A percentile compares a stretch with the other conserved stretches of the same genome.
Evolutionary conservation across 1,139 yeast genomes (phyloP).

Genomic region (Suhomyces bokatorum): DNA sequence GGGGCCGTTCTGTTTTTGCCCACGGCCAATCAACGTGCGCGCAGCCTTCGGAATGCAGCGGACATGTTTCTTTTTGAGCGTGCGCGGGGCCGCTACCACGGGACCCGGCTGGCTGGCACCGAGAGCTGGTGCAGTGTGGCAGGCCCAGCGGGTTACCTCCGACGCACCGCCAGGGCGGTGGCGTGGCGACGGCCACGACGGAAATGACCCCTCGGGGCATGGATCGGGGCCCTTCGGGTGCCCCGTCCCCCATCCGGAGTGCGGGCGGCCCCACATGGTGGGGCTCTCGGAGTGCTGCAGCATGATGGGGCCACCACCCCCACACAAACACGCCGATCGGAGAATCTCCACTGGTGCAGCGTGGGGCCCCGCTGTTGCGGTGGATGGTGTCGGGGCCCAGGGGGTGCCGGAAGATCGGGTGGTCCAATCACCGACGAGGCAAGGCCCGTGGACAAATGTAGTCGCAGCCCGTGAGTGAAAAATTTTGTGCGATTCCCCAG

Average conservation of each 20-base stretch:
- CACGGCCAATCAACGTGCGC: slow-evolving; percentile 12
- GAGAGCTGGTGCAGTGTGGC: background rate
- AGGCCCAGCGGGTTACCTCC: slow-evolving; percentile 1
- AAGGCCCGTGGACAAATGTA: background rate
- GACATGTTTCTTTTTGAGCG: slow-evolving; percentile 12
- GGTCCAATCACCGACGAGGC: slow-evolving; percentile 4
- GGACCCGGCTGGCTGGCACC: background rate
- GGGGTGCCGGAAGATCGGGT: background rate
- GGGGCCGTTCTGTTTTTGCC: slow-evolving; percentile 11
- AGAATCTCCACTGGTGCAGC: background rate
- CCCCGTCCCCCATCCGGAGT: background rate
- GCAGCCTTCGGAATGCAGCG: slow-evolving; percentile 11
- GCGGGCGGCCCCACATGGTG: background rate
- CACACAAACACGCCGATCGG: background rate
- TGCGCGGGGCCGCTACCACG: slow-evolving; percentile 4
- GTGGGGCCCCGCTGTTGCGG: too few species aligned
- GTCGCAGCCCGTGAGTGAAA: background rate
- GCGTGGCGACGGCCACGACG: too few species aligned
- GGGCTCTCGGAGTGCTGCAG: background rate
- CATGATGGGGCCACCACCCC: background rate
- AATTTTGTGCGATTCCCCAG: slow-evolving; percentile 18
- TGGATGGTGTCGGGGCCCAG: background rate
- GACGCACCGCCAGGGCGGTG: background rate
- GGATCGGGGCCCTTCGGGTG: too few species aligned
- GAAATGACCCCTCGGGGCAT: too few species aligned